Conservation (phyloP, 208 protist genomes). For the Leishmania arabica region DNA sequence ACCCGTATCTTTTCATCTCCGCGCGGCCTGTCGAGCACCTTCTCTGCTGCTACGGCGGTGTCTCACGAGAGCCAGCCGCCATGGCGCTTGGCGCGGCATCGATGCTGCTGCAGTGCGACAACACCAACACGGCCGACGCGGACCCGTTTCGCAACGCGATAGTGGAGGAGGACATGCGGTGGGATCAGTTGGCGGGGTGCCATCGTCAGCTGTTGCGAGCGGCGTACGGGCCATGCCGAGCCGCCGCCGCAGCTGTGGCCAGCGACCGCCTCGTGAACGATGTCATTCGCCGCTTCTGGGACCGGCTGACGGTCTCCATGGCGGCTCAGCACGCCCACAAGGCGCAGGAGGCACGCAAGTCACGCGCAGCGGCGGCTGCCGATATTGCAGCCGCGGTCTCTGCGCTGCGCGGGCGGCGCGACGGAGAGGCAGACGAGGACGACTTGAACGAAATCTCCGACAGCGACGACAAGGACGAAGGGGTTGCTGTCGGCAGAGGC, state of each 20-base stretch:
- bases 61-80: slow-evolving; percentile 17
- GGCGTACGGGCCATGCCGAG: slow-evolving; percentile 22
- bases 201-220: slow-evolving; percentile 66
- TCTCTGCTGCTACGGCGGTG: slow-evolving; percentile 33
- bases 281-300: slow-evolving; percentile 82
- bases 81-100: slow-evolving; percentile 23
- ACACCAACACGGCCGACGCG: slow-evolving; percentile 26
- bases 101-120: slow-evolving; percentile 15
- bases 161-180: slow-evolving; percentile 53
- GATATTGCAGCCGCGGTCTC: slow-evolving; percentile 11
- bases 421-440: slow-evolving; percentile 22
- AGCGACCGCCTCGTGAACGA: slow-evolving; percentile 65
- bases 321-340: slow-evolving; percentile 43
- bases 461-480: background rate
- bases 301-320: slow-evolving; percentile 71
- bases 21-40: slow-evolving; percentile 28
- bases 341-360: slow-evolving; percentile 22
- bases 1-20: slow-evolving; percentile 31
- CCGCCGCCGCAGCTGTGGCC: slow-evolving; percentile 37
- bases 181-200: slow-evolving; percentile 64
- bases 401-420: background rate
- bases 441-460: slow-evolving; percentile 29
- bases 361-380: slow-evolving; percentile 21
- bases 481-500: background rate
- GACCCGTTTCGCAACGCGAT: slow-evolving; percentile 44